These are phyloP conservation scores for Asterella californica DNA, from an alignment of 225 moss, liverwort and hornwort species.

Conservation along the genomic window DNA sequence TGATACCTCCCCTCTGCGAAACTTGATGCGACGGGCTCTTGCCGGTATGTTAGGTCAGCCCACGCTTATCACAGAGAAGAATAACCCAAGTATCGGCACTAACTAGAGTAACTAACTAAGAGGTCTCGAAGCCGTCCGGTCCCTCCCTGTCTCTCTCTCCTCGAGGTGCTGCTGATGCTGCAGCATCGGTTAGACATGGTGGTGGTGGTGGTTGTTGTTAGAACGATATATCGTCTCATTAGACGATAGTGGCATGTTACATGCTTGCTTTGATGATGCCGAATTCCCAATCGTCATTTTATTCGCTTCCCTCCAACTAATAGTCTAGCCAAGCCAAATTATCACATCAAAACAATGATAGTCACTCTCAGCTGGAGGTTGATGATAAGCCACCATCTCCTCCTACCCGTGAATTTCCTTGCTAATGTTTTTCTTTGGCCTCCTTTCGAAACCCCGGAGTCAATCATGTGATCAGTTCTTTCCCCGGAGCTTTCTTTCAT, in stretches of 20 bases:
- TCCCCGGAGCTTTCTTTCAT: background rate
- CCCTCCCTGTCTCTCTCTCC: no score
- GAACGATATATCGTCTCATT: background rate
- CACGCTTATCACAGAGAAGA: background rate
- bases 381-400: background rate
- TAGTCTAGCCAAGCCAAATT: background rate
- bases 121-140: background rate
- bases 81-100: background rate
- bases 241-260: slow-evolving; percentile 10
- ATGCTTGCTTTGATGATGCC: slow-evolving; percentile 8
- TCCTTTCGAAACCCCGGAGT: background rate
- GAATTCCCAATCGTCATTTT: background rate
- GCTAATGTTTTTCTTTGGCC: background rate
- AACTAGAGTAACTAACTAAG: background rate
- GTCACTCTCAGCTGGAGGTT: background rate
- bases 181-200: background rate
- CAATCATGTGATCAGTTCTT: background rate
- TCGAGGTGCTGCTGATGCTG: background rate
- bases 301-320: background rate
- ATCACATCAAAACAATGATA: slow-evolving; percentile 7
- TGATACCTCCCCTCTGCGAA: background rate
- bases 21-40: background rate
- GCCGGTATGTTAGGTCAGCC: background rate
- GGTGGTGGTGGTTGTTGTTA: background rate
- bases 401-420: background rate